Evolutionary conservation across 257 asterid species (phyloP).

Genomic region (Solanum gandarillasii): DNA sequence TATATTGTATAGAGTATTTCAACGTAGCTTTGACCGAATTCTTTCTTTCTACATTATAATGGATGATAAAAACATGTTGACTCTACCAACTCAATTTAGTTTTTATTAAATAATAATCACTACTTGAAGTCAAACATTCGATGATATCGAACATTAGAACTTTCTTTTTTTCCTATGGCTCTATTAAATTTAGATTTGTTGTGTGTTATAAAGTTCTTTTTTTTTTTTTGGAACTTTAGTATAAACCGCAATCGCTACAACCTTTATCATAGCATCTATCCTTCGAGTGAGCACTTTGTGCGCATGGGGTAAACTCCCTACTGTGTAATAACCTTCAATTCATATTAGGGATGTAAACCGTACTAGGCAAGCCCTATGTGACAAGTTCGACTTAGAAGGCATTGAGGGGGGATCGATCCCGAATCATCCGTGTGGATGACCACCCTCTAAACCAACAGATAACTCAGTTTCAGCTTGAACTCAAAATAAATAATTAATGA

Average conservation of each 20-base stretch:
- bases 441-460: too few relatives aligned
- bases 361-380: accelerated
- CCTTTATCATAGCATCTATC: accelerated
- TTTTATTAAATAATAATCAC: not conserved
- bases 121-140: not conserved
- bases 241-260: accelerated
- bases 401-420: too few relatives aligned
- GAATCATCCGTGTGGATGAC: too few relatives aligned
- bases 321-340: too few relatives aligned
- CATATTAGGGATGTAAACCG: accelerated
- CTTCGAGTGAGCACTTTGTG: too few relatives aligned
- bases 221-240: accelerated
- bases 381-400: too few relatives aligned
- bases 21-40: not conserved
- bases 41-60: not conserved
- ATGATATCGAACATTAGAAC: not conserved
- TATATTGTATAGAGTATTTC: too few relatives aligned
- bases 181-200: not conserved
- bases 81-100: not conserved
- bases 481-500: too few relatives aligned
- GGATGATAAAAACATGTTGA: not conserved
- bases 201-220: not conserved
- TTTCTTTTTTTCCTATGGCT: not conserved
- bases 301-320: accelerated
- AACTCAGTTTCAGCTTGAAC: too few relatives aligned